Evolutionary conservation across 768 basidiomycete species (phyloP).

Genomic region (Tylopilus rubrobrunneus): DNA sequence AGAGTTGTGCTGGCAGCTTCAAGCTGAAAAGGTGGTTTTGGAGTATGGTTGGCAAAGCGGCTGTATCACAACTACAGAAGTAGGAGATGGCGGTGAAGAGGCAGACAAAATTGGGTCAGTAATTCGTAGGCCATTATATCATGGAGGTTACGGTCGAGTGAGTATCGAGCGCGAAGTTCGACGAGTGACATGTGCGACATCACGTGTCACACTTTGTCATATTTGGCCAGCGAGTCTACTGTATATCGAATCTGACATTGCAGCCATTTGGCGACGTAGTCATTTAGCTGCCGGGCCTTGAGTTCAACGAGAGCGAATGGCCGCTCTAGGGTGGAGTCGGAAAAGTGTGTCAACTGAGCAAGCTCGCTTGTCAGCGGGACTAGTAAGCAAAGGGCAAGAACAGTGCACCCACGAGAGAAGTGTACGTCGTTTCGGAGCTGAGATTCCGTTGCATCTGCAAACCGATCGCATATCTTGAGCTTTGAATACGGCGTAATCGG

Average conservation of each 20-base stretch:
- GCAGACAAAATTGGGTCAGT: no score
- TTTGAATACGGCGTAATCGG: constrained; percentile 81
- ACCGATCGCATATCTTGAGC: constrained; percentile 95
- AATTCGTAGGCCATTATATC: no score
- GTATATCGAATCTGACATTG: constrained; percentile 89
- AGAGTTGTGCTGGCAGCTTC: no score
- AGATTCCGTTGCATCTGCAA: constrained; percentile 78
- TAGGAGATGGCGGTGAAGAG: no score
- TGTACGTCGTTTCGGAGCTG: constrained; percentile 72
- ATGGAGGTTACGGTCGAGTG: no score
- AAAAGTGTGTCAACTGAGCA: constrained; percentile 66
- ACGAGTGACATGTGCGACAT: no score
- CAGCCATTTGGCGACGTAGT: constrained; percentile 96
- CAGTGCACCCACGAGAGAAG: constrained; percentile 61
- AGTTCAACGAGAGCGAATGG: constrained; percentile 85
- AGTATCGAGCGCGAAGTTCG: no score
- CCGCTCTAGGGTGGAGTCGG: constrained; percentile 67
- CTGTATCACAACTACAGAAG: no score
- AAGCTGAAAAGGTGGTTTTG: no score
- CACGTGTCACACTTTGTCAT: no score
- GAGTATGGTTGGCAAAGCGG: no score
- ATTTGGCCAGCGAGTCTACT: constrained; percentile 47
- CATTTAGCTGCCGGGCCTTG: constrained; percentile 82
- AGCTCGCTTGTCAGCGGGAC: constrained; percentile 3
- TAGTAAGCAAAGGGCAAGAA: background rate